A percentile compares a stretch with the other conserved stretches of the same genome.
Evolutionary conservation across 352 stramenopile species (phyloP).

Genomic region (Peronospora tabacina): DNA sequence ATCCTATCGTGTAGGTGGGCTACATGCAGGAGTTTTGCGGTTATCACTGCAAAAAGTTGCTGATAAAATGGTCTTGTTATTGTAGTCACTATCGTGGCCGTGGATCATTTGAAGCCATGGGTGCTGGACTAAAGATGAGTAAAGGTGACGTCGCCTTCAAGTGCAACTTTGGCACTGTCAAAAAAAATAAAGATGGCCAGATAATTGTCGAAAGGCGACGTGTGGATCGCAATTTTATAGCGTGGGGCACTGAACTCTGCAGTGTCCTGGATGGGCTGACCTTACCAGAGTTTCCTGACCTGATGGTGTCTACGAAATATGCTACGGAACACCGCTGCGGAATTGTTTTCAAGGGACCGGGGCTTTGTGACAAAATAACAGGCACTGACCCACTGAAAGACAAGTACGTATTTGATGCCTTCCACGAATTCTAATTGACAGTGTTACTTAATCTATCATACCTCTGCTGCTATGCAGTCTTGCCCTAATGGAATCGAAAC

Average conservation of each 20-base stretch:
- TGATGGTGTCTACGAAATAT: slow-evolving; percentile 76
- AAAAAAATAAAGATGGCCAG: slow-evolving; percentile 53
- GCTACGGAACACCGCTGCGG: slow-evolving; percentile 83
- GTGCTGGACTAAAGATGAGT: slow-evolving; percentile 69
- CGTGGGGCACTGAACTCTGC: slow-evolving; percentile 80
- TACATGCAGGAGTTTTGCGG: neutral
- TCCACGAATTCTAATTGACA: neutral
- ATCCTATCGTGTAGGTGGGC: slow-evolving; percentile 57
- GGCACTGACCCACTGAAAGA: slow-evolving; percentile 86
- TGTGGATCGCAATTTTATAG: slow-evolving; percentile 78
- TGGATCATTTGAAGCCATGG: slow-evolving; percentile 85
- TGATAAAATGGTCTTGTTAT: neutral
- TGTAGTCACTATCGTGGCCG: slow-evolving; percentile 74
- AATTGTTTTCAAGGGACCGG: slow-evolving; percentile 76
- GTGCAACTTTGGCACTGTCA: slow-evolving; percentile 82
- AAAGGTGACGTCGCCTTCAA: slow-evolving; percentile 86
- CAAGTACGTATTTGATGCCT: slow-evolving; percentile 37
- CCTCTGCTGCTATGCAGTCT: slow-evolving; percentile 33
- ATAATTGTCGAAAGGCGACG: slow-evolving; percentile 61
- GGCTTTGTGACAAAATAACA: slow-evolving; percentile 79
- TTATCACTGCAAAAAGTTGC: neutral
- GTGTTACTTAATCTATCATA: slow-evolving; percentile 1
- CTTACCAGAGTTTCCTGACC: slow-evolving; percentile 51
- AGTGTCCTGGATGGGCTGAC: slow-evolving; percentile 57
- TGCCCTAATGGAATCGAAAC: slow-evolving; percentile 48